A percentile compares a stretch with the other conserved stretches of the same genome.
These are phyloP conservation scores for Aspergillus persii DNA, from an alignment of 2,329 filamentous ascomycete species.

Conservation along the genomic window DNA sequence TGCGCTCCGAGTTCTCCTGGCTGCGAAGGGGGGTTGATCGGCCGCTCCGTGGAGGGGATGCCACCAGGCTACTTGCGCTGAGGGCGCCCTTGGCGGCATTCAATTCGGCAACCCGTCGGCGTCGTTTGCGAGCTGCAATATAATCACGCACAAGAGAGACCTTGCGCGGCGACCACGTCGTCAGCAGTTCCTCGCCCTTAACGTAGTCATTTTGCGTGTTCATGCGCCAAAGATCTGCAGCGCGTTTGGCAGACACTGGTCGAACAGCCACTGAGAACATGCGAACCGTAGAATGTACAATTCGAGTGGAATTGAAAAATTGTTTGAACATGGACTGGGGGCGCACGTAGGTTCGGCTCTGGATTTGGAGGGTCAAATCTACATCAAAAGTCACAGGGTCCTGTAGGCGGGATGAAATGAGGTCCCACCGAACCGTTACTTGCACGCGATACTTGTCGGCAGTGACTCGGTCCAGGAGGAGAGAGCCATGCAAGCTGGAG, in stretches of 20 bases:
- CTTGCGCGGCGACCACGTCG: constrained; percentile 81
- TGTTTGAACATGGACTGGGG: constrained; percentile 84
- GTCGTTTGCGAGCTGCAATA: constrained; percentile 70
- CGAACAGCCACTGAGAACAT: constrained; percentile 86
- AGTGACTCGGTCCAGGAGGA: constrained; percentile 90
- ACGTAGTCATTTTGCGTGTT: constrained; percentile 94
- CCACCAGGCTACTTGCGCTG: constrained; percentile 38
- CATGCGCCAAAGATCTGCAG: constrained; percentile 93
- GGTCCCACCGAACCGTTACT: constrained; percentile 81
- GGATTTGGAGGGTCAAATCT: constrained; percentile 76
- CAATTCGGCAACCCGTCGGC: constrained; percentile 73
- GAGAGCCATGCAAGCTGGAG: constrained; percentile 84
- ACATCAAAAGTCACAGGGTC: constrained; percentile 84
- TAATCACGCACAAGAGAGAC: constrained; percentile 90
- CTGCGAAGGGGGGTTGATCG: constrained; percentile 36
- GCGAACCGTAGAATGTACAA: constrained; percentile 81
- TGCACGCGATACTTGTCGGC: constrained; percentile 91
- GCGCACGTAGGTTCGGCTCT: constrained; percentile 78
- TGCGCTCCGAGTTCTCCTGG: constrained; percentile 37
- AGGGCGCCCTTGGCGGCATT: constrained; percentile 57
- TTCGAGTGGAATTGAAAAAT: constrained; percentile 78
- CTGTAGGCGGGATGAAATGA: constrained; percentile 77
- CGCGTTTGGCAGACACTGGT: constrained; percentile 84
- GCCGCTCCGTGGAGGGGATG: constrained; percentile 34
- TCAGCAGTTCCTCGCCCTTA: constrained; percentile 87